These are phyloP conservation scores for Aspergillus diversus DNA, from an alignment of 495 filamentous ascomycete genomes.

Conservation along the genomic window DNA sequence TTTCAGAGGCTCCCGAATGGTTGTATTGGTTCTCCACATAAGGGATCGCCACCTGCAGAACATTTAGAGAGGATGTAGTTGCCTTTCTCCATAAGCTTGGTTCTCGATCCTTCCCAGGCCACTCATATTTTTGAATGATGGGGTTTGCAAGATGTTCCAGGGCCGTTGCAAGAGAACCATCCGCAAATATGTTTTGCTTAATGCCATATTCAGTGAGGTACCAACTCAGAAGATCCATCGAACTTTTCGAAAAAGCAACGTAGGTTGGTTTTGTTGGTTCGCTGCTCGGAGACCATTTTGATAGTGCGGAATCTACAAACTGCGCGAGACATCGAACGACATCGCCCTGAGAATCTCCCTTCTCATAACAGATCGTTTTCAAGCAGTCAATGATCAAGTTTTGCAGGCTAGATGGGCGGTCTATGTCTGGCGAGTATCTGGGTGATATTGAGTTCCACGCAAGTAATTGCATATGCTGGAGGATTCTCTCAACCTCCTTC, in stretches of 20 bases:
- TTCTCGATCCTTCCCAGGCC: conserved; percentile 60
- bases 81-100: conserved; percentile 78
- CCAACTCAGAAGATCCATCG: conserved; percentile 69
- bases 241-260: conserved; percentile 80
- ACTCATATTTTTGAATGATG: conserved; percentile 75
- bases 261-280: conserved; percentile 66
- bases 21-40: conserved; percentile 58
- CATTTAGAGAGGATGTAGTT: conserved; percentile 66
- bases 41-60: conserved; percentile 69
- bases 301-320: conserved; percentile 64
- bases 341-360: conserved; percentile 65
- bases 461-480: conserved; percentile 60
- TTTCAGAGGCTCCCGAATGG: conserved; percentile 31
- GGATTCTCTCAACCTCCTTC: conserved; percentile 58
- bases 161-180: conserved; percentile 60
- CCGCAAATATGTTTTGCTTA: conserved; percentile 66
- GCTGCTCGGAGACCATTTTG: conserved; percentile 45
- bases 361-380: conserved; percentile 70
- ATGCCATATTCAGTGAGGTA: conserved; percentile 65
- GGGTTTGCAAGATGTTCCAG: conserved; percentile 68
- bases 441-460: conserved; percentile 72
- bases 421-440: conserved; percentile 81
- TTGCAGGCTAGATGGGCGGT: conserved; percentile 80
- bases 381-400: conserved; percentile 71
- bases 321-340: conserved; percentile 70